Evolutionary conservation across 345 rosid genomes (phyloP).

Genomic region (Nasturtium officinale): DNA sequence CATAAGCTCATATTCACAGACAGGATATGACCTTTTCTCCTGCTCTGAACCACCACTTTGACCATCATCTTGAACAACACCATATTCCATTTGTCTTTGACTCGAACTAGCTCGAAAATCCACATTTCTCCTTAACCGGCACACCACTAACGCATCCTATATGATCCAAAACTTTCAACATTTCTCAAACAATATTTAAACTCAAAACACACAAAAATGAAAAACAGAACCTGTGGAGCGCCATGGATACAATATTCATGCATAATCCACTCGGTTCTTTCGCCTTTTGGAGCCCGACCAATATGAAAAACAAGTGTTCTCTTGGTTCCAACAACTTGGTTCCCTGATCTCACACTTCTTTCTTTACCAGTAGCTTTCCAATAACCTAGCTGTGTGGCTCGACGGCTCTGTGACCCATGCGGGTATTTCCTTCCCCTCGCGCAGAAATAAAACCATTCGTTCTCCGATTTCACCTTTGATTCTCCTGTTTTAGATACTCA

Average conservation of each 20-base stretch:
- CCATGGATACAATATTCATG: constrained; percentile 78
- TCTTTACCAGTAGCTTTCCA: constrained; percentile 98
- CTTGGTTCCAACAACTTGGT: constrained; percentile 68
- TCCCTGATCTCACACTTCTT: constrained; percentile 64
- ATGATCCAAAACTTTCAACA: background rate
- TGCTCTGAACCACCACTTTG: constrained; percentile 40
- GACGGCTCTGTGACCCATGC: constrained; percentile 72
- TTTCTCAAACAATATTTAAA: background rate
- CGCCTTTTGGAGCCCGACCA: constrained; percentile 91
- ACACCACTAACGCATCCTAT: constrained; percentile 78
- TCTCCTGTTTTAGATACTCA: constrained; percentile 44
- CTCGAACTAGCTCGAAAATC: constrained; percentile 54
- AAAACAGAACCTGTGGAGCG: constrained; percentile 55
- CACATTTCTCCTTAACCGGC: constrained; percentile 71
- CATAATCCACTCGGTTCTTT: constrained; percentile 96
- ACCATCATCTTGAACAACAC: constrained; percentile 38
- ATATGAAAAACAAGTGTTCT: constrained; percentile 89
- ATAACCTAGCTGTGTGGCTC: constrained; percentile 82
- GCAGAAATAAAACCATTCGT: constrained; percentile 89
- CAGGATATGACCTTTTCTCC: constrained; percentile 47
- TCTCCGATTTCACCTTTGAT: constrained; percentile 66
- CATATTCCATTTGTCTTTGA: constrained; percentile 38
- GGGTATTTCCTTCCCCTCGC: constrained; percentile 91
- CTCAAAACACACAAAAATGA: background rate
- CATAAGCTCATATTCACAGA: constrained; percentile 52